Percentiles rank a stretch among this genome's conserved stretches.
These are phyloP conservation scores for Eimeria acervulina DNA, from an alignment of 169 alveolate species.

Conservation along the genomic window DNA sequence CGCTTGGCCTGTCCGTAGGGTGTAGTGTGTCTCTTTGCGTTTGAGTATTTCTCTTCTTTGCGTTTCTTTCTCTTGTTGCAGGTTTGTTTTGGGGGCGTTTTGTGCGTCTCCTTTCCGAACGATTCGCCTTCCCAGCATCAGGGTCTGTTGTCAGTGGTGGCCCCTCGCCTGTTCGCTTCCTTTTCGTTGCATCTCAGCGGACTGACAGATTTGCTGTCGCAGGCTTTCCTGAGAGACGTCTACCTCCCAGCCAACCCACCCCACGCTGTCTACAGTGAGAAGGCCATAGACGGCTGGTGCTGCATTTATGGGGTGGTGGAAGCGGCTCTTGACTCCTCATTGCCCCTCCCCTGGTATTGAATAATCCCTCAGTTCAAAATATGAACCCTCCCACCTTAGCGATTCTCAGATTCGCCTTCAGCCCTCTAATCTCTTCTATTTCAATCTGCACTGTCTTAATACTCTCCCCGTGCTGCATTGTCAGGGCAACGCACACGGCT, in stretches of 20 bases:
- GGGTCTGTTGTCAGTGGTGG: slow-evolving; percentile 58
- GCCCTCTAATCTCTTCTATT: too few relatives aligned
- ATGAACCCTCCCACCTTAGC: too few relatives aligned
- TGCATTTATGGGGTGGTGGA: slow-evolving; percentile 54
- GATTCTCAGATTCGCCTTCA: too few relatives aligned
- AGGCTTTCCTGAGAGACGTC: slow-evolving; percentile 46
- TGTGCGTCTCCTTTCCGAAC: slow-evolving; percentile 14
- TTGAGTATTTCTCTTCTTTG: neutral
- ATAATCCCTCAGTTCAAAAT: neutral
- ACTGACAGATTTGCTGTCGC: slow-evolving; percentile 23
- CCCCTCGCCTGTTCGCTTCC: slow-evolving; percentile 76
- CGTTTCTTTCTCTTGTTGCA: neutral
- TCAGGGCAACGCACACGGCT: too few relatives aligned
- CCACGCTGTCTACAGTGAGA: slow-evolving; percentile 66
- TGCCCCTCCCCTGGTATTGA: slow-evolving; percentile 59
- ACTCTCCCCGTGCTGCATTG: too few relatives aligned
- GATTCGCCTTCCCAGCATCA: neutral
- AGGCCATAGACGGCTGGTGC: slow-evolving; percentile 79
- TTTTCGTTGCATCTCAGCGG: slow-evolving; percentile 72
- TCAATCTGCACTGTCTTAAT: too few relatives aligned
- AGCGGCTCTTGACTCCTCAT: slow-evolving; percentile 54
- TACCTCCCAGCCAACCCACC: slow-evolving; percentile 77
- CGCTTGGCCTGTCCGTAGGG: neutral
- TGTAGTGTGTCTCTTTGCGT: neutral
- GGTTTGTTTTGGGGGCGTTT: slow-evolving; percentile 32